phyloP scores from a whole-genome alignment of 805 yeast species.

The Saccharomycopsis amapae region DNA sequence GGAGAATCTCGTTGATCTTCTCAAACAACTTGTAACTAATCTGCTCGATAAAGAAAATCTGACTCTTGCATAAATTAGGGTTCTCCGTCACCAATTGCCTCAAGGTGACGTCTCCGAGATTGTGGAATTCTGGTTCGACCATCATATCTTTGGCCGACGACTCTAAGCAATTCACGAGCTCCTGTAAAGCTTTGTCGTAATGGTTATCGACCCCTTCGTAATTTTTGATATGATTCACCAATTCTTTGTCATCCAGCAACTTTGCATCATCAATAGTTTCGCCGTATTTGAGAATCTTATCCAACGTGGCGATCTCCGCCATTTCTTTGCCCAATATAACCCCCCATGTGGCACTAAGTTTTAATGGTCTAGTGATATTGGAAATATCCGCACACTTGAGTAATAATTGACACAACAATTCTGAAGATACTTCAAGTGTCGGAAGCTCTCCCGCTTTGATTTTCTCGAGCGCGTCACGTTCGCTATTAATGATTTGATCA shows the following conservation, averaged over 20 bases:
- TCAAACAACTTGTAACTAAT: slow-evolving; percentile 75
- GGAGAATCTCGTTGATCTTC: slow-evolving; percentile 34
- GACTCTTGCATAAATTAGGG: slow-evolving; percentile 58
- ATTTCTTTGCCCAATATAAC: slow-evolving; percentile 71
- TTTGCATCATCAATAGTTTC: background rate
- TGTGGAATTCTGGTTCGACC: background rate
- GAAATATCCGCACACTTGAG: slow-evolving; percentile 95
- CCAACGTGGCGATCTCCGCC: slow-evolving; percentile 53
- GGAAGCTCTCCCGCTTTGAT: slow-evolving; percentile 23
- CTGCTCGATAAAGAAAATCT: slow-evolving; percentile 72
- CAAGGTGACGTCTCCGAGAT: background rate
- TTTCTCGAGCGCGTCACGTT: slow-evolving; percentile 20
- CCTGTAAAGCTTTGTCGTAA: background rate
- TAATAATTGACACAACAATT: slow-evolving; percentile 55
- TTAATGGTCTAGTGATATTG: slow-evolving; percentile 77
- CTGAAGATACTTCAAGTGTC: slow-evolving; percentile 23
- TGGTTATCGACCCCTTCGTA: background rate
- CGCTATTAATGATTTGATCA: slow-evolving; percentile 38
- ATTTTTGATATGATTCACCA: background rate
- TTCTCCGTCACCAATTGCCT: slow-evolving; percentile 36
- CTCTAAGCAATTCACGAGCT: too few species aligned
- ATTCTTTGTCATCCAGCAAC: background rate
- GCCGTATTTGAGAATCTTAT: slow-evolving; percentile 30
- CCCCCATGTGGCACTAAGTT: slow-evolving; percentile 83
- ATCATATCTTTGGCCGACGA: too few species aligned